phyloP scores from a whole-genome alignment of 495 filamentous ascomycete genomes.

The Talaromyces thailandensis region DNA sequence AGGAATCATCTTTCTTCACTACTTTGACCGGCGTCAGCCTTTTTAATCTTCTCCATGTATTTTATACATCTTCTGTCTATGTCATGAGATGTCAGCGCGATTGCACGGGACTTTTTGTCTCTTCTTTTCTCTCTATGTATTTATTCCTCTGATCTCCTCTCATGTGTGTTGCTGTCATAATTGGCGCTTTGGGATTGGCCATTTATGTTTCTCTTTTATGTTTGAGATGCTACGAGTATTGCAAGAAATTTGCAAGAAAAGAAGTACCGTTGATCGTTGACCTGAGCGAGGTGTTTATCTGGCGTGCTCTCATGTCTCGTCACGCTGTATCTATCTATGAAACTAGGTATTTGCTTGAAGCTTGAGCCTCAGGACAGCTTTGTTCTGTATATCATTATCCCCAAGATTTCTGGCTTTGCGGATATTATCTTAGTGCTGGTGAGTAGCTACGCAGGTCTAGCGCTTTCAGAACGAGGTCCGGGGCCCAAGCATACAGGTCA shows the following conservation, averaged over 20 bases:
- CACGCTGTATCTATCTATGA: background rate
- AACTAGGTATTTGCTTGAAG: background rate
- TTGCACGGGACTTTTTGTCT: background rate
- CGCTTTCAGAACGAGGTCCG: background rate
- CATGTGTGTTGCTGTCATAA: conserved; percentile 1
- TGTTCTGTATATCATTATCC: background rate
- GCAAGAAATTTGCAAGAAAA: no score
- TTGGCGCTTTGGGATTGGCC: background rate
- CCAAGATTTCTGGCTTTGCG: background rate
- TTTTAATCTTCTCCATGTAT: conserved; percentile 1
- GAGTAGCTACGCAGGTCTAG: background rate
- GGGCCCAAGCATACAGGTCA: background rate
- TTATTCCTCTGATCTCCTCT: conserved; percentile 6
- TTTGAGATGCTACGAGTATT: background rate
- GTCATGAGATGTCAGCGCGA: conserved; percentile 2
- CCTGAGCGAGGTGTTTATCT: background rate
- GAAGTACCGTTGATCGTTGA: background rate
- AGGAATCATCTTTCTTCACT: background rate
- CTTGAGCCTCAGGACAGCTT: background rate
- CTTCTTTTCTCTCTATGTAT: background rate
- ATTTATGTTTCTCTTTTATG: background rate
- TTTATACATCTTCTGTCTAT: conserved; percentile 3
- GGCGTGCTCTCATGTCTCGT: background rate
- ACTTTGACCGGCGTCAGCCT: background rate
- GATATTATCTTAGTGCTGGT: background rate